Conservation (phyloP, 108 stramenopile species). For the Cyclotella sp. region DNA sequence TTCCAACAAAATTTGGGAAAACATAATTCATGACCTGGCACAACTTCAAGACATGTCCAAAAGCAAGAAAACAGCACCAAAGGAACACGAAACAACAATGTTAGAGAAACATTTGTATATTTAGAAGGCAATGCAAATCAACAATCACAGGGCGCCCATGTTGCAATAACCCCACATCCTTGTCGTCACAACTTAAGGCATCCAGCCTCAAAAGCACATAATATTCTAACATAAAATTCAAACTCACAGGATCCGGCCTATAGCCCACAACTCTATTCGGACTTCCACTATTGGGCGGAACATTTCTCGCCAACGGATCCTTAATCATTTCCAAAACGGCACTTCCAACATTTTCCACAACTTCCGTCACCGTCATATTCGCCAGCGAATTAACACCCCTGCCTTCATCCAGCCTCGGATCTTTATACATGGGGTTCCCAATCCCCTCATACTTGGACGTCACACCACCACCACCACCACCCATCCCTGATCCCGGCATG, state of each 20-base stretch:
- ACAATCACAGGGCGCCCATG: too few relatives aligned
- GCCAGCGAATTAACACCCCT: neutral
- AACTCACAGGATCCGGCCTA: slow-evolving; percentile 66
- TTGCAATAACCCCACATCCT: too few relatives aligned
- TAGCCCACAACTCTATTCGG: slow-evolving; percentile 12
- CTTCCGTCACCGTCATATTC: slow-evolving; percentile 35
- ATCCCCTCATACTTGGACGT: slow-evolving; percentile 82
- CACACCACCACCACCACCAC: slow-evolving; percentile 41
- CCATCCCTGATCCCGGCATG: slow-evolving; percentile 19
- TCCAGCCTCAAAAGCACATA: too few relatives aligned
- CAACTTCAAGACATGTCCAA: too few relatives aligned
- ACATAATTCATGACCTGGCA: too few relatives aligned
- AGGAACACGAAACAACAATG: too few relatives aligned
- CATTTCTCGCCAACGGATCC: slow-evolving; percentile 85
- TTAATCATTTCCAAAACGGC: slow-evolving; percentile 85
- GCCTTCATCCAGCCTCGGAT: slow-evolving; percentile 65
- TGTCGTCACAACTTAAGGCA: too few relatives aligned
- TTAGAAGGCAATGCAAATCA: too few relatives aligned
- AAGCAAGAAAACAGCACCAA: too few relatives aligned
- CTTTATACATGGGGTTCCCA: slow-evolving; percentile 89
- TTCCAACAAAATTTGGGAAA: too few relatives aligned
- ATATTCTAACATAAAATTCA: neutral
- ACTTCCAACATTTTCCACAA: slow-evolving; percentile 67
- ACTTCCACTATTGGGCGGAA: neutral
- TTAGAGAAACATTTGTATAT: too few relatives aligned